Percentiles rank a stretch among this genome's conserved stretches.
Evolutionary conservation across 2,329 filamentous ascomycete genomes (phyloP).

Genomic region (Claviceps citrina): DNA sequence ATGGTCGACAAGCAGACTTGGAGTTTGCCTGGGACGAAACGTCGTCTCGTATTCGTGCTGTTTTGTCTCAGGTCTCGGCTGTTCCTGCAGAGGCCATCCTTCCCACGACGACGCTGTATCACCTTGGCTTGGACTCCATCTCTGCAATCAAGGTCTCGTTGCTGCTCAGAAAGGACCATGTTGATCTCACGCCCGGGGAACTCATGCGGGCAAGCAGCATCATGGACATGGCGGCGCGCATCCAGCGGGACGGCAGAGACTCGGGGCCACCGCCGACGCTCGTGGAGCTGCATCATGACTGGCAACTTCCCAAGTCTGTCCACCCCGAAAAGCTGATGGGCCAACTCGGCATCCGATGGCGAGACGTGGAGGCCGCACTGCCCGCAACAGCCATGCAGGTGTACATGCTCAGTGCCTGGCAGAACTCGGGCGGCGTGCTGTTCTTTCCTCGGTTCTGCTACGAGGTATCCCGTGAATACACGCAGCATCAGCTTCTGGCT

Average conservation of each 20-base stretch:
- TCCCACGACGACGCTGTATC: constrained; percentile 53
- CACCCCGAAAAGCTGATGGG: constrained; percentile 24
- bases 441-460: constrained; percentile 66
- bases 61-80: constrained; percentile 44
- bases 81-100: constrained; percentile 42
- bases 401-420: constrained; percentile 69
- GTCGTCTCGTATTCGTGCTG: constrained; percentile 27
- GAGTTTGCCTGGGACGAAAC: constrained; percentile 18
- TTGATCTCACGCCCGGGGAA: constrained; percentile 53
- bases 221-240: constrained; percentile 39
- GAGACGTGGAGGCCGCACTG: constrained; percentile 40
- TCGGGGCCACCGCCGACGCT: not conserved
- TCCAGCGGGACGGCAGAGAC: not conserved
- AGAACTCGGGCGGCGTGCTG: constrained; percentile 45
- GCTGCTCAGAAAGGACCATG: constrained; percentile 46
- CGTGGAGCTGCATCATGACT: constrained; percentile 5
- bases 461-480: constrained; percentile 25
- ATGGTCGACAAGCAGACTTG: not conserved
- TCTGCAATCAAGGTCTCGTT: constrained; percentile 72
- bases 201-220: constrained; percentile 54
- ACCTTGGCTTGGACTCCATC: constrained; percentile 82
- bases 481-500: constrained; percentile 25
- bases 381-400: constrained; percentile 64
- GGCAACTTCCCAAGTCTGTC: constrained; percentile 21
- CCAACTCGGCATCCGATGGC: constrained; percentile 22